phyloP scores from a whole-genome alignment of 2,329 filamentous ascomycete genomes.

The Bisporella sp. region DNA sequence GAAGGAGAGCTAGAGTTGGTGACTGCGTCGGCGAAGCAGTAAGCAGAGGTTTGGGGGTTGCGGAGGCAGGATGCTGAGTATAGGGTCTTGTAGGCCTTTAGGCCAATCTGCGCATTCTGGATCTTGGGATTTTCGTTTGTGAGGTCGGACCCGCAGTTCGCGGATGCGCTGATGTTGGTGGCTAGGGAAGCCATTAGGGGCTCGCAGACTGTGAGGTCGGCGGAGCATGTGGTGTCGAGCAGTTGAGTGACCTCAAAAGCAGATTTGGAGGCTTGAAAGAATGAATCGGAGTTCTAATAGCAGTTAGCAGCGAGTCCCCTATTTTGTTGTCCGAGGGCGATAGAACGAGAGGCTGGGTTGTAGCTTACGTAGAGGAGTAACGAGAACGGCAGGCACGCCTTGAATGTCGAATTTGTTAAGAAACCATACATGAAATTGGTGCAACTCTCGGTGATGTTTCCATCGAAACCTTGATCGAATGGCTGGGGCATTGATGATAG shows the following conservation, averaged over 20 bases:
- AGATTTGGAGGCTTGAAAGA: slow-evolving; percentile 73
- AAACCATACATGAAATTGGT: slow-evolving; percentile 23
- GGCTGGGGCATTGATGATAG: slow-evolving; percentile 45
- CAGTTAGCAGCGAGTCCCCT: not conserved
- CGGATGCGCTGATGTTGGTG: slow-evolving; percentile 49
- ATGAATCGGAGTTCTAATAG: slow-evolving; percentile 67
- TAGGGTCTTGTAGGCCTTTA: slow-evolving; percentile 69
- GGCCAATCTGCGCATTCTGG: slow-evolving; percentile 65
- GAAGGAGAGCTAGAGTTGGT: slow-evolving; percentile 65
- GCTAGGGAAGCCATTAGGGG: slow-evolving; percentile 59
- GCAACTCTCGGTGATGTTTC: slow-evolving; percentile 47
- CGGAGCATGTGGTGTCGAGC: slow-evolving; percentile 71
- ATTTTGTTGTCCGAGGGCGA: no score
- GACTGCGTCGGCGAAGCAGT: slow-evolving; percentile 78
- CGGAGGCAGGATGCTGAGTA: slow-evolving; percentile 77
- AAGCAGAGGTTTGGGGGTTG: slow-evolving; percentile 57
- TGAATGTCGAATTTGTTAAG: slow-evolving; percentile 23
- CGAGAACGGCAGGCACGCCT: slow-evolving; percentile 72
- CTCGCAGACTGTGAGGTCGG: slow-evolving; percentile 59
- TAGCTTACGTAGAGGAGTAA: slow-evolving; percentile 66
- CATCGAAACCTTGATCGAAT: slow-evolving; percentile 58
- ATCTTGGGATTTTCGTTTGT: slow-evolving; percentile 61
- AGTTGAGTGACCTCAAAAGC: slow-evolving; percentile 66
- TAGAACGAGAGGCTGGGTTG: not conserved
- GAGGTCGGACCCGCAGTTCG: slow-evolving; percentile 69